Percentiles rank a stretch among this genome's conserved stretches.
Conservation (phyloP, 495 filamentous ascomycete genomes). For the Aspergillus diversus region DNA sequence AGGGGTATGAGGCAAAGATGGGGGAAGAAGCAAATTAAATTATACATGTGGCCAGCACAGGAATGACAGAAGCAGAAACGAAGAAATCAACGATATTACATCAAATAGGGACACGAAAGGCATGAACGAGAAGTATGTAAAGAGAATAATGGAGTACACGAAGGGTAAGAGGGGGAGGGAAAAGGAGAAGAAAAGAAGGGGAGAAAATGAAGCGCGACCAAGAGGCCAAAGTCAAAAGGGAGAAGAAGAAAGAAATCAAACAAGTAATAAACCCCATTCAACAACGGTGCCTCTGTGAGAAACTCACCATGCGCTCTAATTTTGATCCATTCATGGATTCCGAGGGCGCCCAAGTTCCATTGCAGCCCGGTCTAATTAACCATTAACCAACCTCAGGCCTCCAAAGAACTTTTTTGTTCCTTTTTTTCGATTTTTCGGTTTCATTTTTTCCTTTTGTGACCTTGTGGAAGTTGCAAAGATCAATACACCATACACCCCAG, state of each 20-base stretch:
- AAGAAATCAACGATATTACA: constrained; percentile 27
- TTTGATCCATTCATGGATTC: constrained; percentile 26
- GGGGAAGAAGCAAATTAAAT: constrained; percentile 33
- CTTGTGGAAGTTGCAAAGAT: constrained; percentile 4
- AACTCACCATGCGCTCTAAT: constrained; percentile 36
- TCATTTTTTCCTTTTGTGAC: constrained; percentile 10
- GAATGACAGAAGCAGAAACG: constrained; percentile 18
- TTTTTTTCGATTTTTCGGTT: constrained; percentile 3
- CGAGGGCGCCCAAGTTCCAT: constrained; percentile 25
- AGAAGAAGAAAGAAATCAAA: constrained; percentile 15
- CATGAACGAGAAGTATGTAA: constrained; percentile 27
- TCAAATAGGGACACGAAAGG: constrained; percentile 27
- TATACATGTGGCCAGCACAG: constrained; percentile 39
- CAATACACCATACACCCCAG: constrained; percentile 32
- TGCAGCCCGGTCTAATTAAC: constrained; percentile 26
- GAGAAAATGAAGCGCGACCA: neutral
- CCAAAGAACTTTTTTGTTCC: constrained; percentile 10
- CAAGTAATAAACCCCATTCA: constrained; percentile 21
- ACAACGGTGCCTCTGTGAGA: constrained; percentile 22
- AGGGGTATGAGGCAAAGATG: constrained; percentile 38
- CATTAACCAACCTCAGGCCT: constrained; percentile 16
- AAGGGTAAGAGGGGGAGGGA: constrained; percentile 22
- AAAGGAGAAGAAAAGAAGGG: constrained; percentile 17
- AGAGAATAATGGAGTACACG: constrained; percentile 25
- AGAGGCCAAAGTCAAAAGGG: neutral